Conservation (phyloP, 352 stramenopile genomes). For the Phytophthora pseudosyringae region DNA sequence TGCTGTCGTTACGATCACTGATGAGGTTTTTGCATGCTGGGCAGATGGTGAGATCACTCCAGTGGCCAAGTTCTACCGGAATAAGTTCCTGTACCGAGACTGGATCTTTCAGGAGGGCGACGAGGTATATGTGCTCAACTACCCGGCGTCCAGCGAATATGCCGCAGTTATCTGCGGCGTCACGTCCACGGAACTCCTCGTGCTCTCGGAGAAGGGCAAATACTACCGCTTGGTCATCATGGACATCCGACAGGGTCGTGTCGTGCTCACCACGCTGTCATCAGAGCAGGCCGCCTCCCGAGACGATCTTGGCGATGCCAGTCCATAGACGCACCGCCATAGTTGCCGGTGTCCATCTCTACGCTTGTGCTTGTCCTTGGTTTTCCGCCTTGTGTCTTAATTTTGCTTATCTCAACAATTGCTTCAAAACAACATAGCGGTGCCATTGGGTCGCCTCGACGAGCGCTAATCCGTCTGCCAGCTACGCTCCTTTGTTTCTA, state of each 20-base stretch:
- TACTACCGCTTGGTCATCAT: constrained; percentile 78
- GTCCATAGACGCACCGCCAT: constrained; percentile 45
- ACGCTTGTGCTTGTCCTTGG: constrained; percentile 34
- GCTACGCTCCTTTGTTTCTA: constrained; percentile 26
- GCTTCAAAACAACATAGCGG: constrained; percentile 37
- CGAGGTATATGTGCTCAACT: constrained; percentile 77
- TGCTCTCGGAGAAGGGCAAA: constrained; percentile 84
- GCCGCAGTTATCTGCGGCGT: constrained; percentile 73
- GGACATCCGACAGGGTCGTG: constrained; percentile 70
- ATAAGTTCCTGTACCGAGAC: constrained; percentile 81
- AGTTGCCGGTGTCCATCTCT: constrained; percentile 20
- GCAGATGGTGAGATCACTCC: constrained; percentile 46
- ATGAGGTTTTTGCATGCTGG: constrained; percentile 21
- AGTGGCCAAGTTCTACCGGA: constrained; percentile 71
- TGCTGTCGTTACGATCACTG: constrained; percentile 18
- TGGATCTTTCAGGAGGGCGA: constrained; percentile 82
- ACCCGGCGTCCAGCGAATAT: constrained; percentile 62
- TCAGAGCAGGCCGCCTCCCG: constrained; percentile 53
- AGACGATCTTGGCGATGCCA: constrained; percentile 54
- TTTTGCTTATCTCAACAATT: constrained; percentile 42
- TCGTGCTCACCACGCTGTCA: constrained; percentile 64
- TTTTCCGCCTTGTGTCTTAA: constrained; percentile 34
- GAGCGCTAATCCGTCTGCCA: not conserved
- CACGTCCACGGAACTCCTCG: constrained; percentile 73
- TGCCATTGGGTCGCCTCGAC: constrained; percentile 22